A percentile compares a stretch with the other conserved stretches of the same genome.
Conservation (phyloP, 768 basidiomycete species). For the Megacollybia marginata region DNA sequence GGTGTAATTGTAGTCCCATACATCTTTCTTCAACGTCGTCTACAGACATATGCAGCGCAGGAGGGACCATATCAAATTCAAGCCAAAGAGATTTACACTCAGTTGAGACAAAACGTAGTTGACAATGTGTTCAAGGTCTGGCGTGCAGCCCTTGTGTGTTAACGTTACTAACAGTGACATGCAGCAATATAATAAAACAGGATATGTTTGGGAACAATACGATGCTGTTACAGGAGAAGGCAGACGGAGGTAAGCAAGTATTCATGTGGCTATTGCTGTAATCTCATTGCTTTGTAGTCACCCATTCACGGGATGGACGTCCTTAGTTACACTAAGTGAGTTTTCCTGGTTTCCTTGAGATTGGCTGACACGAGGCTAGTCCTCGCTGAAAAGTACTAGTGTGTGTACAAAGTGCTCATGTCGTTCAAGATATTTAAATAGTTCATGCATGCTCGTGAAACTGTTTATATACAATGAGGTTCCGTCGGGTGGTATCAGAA, state of each 20-base stretch:
- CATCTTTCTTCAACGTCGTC: neutral
- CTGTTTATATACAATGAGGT: neutral
- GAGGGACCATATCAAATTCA: conserved; percentile 75
- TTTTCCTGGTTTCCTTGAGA: conserved; percentile 7
- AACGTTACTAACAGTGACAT: neutral
- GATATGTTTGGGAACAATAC: conserved; percentile 98
- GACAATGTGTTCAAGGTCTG: conserved; percentile 70
- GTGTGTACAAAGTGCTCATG: neutral
- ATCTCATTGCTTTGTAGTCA: conserved; percentile 43
- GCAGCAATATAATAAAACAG: conserved; percentile 87
- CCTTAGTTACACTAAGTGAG: conserved; percentile 82
- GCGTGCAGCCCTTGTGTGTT: neutral
- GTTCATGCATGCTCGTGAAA: neutral
- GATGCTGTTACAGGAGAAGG: conserved; percentile 80
- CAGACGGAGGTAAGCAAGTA: conserved; percentile 58
- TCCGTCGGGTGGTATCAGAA: conserved; percentile 12
- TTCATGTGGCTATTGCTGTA: conserved; percentile 1
- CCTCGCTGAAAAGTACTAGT: conserved; percentile 61
- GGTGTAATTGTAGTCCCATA: conserved; percentile 2
- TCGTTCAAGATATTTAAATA: neutral
- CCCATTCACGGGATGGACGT: conserved; percentile 97
- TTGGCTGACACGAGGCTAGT: conserved; percentile 29
- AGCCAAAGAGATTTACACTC: conserved; percentile 72
- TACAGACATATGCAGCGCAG: conserved; percentile 67
- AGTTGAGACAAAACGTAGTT: conserved; percentile 76